A percentile compares a stretch with the other conserved stretches of the same genome.
phyloP scores from a whole-genome alignment of 345 rosid species.

The Mercurialis annua region DNA sequence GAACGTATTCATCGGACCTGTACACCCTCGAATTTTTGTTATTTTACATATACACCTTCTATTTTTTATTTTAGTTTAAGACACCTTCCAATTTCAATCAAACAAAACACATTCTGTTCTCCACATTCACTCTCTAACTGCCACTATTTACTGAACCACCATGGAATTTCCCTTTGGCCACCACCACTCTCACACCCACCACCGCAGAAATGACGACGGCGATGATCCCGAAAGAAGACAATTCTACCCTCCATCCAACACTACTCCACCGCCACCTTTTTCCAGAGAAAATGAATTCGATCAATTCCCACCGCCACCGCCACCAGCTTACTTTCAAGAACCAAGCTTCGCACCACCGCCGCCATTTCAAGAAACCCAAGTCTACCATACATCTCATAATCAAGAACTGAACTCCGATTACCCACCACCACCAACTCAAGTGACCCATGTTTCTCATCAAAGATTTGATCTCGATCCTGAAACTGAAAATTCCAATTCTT shows the following conservation, averaged over 20 bases:
- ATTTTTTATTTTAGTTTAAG: too few relatives aligned
- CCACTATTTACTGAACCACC: not conserved
- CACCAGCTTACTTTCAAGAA: conserved; percentile 10
- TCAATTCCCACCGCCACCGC: conserved; percentile 27
- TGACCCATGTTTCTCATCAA: conserved; percentile 43
- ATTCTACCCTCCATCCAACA: conserved; percentile 35
- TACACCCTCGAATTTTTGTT: too few relatives aligned
- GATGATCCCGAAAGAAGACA: conserved; percentile 26
- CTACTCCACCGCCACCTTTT: conserved; percentile 27
- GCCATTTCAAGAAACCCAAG: conserved; percentile 7
- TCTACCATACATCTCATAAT: conserved; percentile 14
- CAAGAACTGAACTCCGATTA: conserved; percentile 13
- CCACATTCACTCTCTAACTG: not conserved
- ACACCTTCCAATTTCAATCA: too few relatives aligned
- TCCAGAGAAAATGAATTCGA: conserved; percentile 21
- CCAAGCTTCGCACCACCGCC: conserved; percentile 15
- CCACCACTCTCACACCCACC: conserved; percentile 34
- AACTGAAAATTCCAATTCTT: conserved; percentile 33
- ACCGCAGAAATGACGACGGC: conserved; percentile 10
- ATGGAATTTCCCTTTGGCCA: conserved; percentile 59
- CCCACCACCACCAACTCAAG: conserved; percentile 39
- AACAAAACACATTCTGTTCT: not conserved
- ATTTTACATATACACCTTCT: too few relatives aligned
- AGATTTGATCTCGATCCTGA: conserved; percentile 18
- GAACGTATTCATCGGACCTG: too few relatives aligned